A percentile compares a stretch with the other conserved stretches of the same genome.
Evolutionary conservation across 371 early-diverging fungal genomes (phyloP).

Genomic region (Mortierella sp.): DNA sequence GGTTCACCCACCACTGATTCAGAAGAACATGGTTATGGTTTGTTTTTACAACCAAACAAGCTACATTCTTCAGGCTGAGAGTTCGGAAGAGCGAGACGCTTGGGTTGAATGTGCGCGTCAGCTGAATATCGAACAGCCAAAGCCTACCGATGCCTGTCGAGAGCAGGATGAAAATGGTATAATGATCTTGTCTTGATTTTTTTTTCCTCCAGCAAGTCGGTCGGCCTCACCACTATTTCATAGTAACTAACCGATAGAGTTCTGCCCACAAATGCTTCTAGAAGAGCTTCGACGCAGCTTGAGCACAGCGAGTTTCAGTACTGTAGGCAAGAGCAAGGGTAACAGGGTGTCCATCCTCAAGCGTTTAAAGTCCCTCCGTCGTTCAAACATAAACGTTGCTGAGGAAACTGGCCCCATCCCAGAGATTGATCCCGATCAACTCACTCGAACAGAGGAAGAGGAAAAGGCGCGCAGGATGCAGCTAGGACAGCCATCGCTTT

Average conservation of each 20-base stretch:
- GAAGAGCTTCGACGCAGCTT: slow-evolving; percentile 18
- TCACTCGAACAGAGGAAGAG: slow-evolving; percentile 28
- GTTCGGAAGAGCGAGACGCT: slow-evolving; percentile 33
- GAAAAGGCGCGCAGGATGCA: slow-evolving; percentile 39
- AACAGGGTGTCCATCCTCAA: slow-evolving; percentile 26
- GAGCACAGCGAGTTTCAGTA: not conserved
- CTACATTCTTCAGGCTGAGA: slow-evolving; percentile 44
- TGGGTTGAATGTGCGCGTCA: slow-evolving; percentile 40
- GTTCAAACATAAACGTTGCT: slow-evolving; percentile 7
- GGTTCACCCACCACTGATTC: slow-evolving; percentile 24
- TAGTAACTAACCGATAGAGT: not conserved
- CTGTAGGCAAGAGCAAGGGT: slow-evolving; percentile 7
- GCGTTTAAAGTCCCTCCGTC: slow-evolving; percentile 27
- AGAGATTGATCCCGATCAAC: slow-evolving; percentile 41
- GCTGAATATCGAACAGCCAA: slow-evolving; percentile 43
- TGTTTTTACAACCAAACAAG: slow-evolving; percentile 49
- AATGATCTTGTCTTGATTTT: not conserved
- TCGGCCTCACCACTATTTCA: no score
- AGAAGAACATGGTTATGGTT: slow-evolving; percentile 47
- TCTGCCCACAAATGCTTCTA: not conserved
- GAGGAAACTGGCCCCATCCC: slow-evolving; percentile 18
- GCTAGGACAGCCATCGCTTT: slow-evolving; percentile 33
- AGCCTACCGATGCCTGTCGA: slow-evolving; percentile 42
- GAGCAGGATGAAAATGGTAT: slow-evolving; percentile 41
- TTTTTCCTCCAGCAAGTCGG: no score